phyloP scores from a whole-genome alignment of 306 rosid species.

The Vachellia collinsii region DNA sequence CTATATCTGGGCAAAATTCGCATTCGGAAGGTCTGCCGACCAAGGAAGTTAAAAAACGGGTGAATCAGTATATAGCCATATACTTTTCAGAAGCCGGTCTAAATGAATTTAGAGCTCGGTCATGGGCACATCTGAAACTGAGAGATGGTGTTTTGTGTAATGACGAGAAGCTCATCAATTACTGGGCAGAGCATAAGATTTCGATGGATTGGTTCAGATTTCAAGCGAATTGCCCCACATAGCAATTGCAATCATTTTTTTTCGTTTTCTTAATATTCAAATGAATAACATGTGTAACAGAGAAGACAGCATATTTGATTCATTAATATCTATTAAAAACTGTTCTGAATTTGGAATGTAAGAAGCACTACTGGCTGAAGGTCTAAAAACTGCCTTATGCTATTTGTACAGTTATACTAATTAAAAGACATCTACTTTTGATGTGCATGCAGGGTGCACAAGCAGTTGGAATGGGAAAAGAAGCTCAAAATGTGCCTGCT shows the following conservation, averaged over 20 bases:
- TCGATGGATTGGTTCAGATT: background rate
- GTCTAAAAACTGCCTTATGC: background rate
- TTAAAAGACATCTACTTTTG: slow-evolving; percentile 3
- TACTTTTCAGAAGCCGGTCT: background rate
- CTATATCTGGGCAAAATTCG: background rate
- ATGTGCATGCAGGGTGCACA: slow-evolving; percentile 80
- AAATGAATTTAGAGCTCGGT: background rate
- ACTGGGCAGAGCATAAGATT: background rate
- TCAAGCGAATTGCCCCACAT: background rate
- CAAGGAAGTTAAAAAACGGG: background rate
- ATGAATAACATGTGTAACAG: background rate
- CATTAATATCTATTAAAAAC: background rate
- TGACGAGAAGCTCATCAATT: background rate
- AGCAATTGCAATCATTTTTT: background rate
- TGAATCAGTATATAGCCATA: background rate
- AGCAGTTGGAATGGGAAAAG: slow-evolving; percentile 96
- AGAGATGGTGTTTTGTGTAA: background rate
- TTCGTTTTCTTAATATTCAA: background rate
- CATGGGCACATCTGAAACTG: background rate
- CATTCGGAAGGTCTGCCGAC: background rate
- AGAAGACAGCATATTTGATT: background rate
- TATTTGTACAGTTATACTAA: background rate
- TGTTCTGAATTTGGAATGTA: background rate
- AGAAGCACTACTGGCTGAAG: background rate
- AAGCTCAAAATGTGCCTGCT: slow-evolving; percentile 80